These are phyloP conservation scores for Vanderwaltozyma yarrowii DNA, from an alignment of 805 yeast species.

Conservation along the genomic window DNA sequence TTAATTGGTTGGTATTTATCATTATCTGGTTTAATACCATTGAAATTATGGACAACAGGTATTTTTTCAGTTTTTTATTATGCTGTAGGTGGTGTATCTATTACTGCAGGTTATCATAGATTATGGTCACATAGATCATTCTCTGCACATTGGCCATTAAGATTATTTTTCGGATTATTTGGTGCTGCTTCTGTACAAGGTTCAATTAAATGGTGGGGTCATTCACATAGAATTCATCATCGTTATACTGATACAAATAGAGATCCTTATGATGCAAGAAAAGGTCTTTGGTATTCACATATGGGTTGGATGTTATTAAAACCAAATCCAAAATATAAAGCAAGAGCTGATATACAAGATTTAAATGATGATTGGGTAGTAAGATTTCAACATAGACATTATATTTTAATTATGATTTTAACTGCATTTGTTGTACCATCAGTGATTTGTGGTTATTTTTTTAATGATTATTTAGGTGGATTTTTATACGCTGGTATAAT, in stretches of 20 bases:
- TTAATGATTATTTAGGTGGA: constrained; percentile 61
- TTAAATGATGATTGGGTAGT: constrained; percentile 72
- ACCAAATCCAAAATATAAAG: constrained; percentile 74
- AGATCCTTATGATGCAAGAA: constrained; percentile 81
- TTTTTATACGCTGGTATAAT: constrained; percentile 66
- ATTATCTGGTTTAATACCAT: constrained; percentile 32
- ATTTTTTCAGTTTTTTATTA: constrained; percentile 43
- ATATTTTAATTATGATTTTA: constrained; percentile 48
- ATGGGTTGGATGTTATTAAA: constrained; percentile 78
- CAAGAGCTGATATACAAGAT: constrained; percentile 74
- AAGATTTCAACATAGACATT: constrained; percentile 73
- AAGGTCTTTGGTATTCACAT: constrained; percentile 77
- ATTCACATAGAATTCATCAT: constrained; percentile 77
- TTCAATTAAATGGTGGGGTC: constrained; percentile 85
- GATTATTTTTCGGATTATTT: constrained; percentile 58
- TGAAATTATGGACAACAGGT: constrained; percentile 36
- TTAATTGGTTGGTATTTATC: constrained; percentile 40
- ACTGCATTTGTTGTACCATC: constrained; percentile 57
- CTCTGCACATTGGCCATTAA: constrained; percentile 49
- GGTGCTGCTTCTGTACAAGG: constrained; percentile 83
- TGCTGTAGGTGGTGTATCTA: constrained; percentile 55
- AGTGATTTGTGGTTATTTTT: constrained; percentile 42
- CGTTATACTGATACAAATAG: constrained; percentile 74
- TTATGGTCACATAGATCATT: constrained; percentile 70
- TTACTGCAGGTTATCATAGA: constrained; percentile 81